Evolutionary conservation across 1,284 basidiomycete species (phyloP), one percentile per base, ranked within the genome.

Genomic region (Vanrija sp.): DNA sequence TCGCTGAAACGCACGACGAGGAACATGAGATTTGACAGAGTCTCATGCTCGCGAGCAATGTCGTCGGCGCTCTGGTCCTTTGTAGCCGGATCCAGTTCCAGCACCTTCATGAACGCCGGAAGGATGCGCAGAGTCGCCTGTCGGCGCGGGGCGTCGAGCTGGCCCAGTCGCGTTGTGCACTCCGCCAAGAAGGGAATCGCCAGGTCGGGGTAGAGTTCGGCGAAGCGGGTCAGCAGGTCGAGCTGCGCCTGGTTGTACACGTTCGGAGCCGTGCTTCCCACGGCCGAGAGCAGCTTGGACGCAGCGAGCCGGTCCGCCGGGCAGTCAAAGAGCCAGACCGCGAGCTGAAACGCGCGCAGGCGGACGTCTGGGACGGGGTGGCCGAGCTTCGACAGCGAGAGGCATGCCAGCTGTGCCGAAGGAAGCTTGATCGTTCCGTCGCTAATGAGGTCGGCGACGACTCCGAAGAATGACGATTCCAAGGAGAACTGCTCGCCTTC

Each of bases 361-460:
- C 93, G 86, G 43, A 88, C 84, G 28, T 81, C 79, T 2, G 81
- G 66, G 29, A 84, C 81, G 3, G 85, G 83, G 71, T 95, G 89
- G 38, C 89, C 88, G 3, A 97, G 82, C 71, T 95, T 95, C 19
- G 89, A 86, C 10, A 96, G 78, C 0, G 87, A 88, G 5, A 95
- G 80, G 65, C 87, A 93, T n/a, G 86, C 82, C 10, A 85, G 79
- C 67, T 95, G 90, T 7, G 85, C 80, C 8, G 76, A 74, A 3
- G 80, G 82, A 66, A 86, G 83, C 34, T 89, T 79, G 21, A 74
- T 58, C 14, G 62, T 60, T 9, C 71, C 67, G 23, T 76, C 73
- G 15, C 59, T 54, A 18, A 74, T 54, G n/a, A 87, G 82, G 44
- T 91, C 87, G 1, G 84, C 83, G 1, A 94, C 80, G 23, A 88